Conservation (phyloP, 139 green algal species). For the Chlamydomonas urium region DNA sequence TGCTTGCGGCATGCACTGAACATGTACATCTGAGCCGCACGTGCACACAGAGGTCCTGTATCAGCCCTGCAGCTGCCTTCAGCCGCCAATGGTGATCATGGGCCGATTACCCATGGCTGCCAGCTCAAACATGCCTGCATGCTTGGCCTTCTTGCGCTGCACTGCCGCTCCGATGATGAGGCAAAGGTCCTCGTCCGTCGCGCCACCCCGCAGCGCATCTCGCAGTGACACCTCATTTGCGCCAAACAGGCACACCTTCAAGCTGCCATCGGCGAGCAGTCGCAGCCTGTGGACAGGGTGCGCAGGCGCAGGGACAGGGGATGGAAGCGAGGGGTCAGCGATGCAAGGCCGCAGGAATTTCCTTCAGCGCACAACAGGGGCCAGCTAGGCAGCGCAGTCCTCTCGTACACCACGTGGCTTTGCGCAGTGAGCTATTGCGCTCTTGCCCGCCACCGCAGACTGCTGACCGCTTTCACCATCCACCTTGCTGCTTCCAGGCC, state of each 20-base stretch:
- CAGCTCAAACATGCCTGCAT: slow-evolving; percentile 92
- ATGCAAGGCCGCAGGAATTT: too few species aligned
- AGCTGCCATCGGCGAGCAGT: slow-evolving; percentile 92
- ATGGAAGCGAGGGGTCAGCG: too few species aligned
- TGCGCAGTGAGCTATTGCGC: too few species aligned
- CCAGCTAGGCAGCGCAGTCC: too few species aligned
- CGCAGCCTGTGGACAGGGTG: too few species aligned
- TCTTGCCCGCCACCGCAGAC: too few species aligned
- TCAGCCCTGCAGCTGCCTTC: slow-evolving; percentile 18
- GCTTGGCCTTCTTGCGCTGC: slow-evolving; percentile 78
- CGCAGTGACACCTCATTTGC: slow-evolving; percentile 77
- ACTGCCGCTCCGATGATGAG: slow-evolving; percentile 84
- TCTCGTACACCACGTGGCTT: too few species aligned
- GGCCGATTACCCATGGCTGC: slow-evolving; percentile 76
- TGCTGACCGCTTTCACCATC: background rate
- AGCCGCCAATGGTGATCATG: slow-evolving; percentile 98
- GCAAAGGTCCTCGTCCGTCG: slow-evolving; percentile 73
- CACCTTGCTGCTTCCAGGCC: background rate
- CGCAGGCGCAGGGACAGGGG: too few species aligned
- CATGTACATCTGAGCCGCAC: background rate
- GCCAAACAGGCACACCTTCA: slow-evolving; percentile 98
- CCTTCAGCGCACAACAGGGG: too few species aligned
- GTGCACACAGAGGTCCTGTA: background rate
- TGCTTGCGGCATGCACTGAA: too few species aligned
- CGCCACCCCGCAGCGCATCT: slow-evolving; percentile 87